phyloP scores from a whole-genome alignment of 208 protist species.

The Balamuthia mandrillaris region DNA sequence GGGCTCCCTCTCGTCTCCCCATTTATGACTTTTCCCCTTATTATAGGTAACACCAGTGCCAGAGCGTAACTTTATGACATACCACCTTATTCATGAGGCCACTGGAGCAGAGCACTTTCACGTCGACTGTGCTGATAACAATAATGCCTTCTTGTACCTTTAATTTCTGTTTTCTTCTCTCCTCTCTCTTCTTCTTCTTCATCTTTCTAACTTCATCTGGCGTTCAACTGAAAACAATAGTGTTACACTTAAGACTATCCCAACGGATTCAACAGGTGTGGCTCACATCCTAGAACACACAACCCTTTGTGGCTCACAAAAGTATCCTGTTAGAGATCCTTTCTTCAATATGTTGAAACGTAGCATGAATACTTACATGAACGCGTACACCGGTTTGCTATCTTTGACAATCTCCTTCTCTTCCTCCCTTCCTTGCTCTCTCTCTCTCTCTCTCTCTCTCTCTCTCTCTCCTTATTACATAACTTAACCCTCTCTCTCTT shows the following conservation, averaged over 20 bases:
- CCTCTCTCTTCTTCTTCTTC: background rate
- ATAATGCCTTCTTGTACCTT: slow-evolving; percentile 88
- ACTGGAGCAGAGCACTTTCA: slow-evolving; percentile 71
- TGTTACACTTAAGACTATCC: slow-evolving; percentile 91
- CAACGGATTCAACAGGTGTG: slow-evolving; percentile 87
- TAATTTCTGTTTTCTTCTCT: background rate
- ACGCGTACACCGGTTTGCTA: slow-evolving; percentile 55
- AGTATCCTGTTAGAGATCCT: slow-evolving; percentile 88
- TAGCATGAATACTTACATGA: slow-evolving; percentile 70
- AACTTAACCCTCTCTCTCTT: too few relatives aligned
- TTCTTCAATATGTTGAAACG: slow-evolving; percentile 78
- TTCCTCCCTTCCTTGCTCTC: too few relatives aligned
- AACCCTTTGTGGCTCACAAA: slow-evolving; percentile 88
- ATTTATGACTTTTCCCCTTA: background rate
- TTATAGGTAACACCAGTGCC: slow-evolving; percentile 31
- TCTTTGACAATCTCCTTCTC: too few relatives aligned
- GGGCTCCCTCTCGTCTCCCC: background rate
- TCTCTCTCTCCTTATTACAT: too few relatives aligned
- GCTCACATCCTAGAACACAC: slow-evolving; percentile 96
- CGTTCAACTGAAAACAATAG: background rate
- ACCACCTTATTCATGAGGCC: slow-evolving; percentile 38
- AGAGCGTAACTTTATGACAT: slow-evolving; percentile 39
- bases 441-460: too few relatives aligned
- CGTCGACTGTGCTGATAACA: slow-evolving; percentile 87
- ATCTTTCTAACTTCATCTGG: background rate